These are phyloP conservation scores for Fusarium siculi DNA, from an alignment of 2,329 filamentous ascomycete species.

Conservation along the genomic window DNA sequence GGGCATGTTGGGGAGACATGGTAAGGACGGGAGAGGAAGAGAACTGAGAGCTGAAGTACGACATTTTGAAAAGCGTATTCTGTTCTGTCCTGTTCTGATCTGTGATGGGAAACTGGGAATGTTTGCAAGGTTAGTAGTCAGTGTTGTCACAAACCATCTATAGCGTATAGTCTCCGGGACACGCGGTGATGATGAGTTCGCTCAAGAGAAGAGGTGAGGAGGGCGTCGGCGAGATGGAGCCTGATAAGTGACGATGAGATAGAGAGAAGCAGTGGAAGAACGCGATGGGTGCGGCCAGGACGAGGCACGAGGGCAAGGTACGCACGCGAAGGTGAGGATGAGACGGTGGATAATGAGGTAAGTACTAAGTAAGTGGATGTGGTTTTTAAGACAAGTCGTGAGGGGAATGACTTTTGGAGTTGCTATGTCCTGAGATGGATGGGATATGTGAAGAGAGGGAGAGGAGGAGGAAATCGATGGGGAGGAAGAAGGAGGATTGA, in stretches of 20 bases:
- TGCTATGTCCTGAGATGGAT: slow-evolving; percentile 3
- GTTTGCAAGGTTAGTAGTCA: slow-evolving; percentile 47
- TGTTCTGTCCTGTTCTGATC: slow-evolving; percentile 1
- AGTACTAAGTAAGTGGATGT: not conserved
- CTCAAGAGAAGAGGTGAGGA: slow-evolving; percentile 3
- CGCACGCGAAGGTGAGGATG: slow-evolving; percentile 18
- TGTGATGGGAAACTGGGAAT: slow-evolving; percentile 32
- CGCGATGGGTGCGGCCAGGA: slow-evolving; percentile 12
- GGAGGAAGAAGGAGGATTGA: slow-evolving; percentile 43
- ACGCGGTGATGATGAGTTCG: slow-evolving; percentile 26
- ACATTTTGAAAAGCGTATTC: slow-evolving; percentile 49
- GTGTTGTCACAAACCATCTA: slow-evolving; percentile 48
- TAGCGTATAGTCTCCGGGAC: slow-evolving; percentile 23
- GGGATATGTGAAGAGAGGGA: slow-evolving; percentile 6
- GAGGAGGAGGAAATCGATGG: slow-evolving; percentile 38
- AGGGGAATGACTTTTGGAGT: slow-evolving; percentile 6
- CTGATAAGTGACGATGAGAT: not conserved
- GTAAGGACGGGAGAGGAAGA: slow-evolving; percentile 58
- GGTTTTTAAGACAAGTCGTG: slow-evolving; percentile 6
- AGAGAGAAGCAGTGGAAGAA: slow-evolving; percentile 3
- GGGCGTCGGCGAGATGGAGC: slow-evolving; percentile 1
- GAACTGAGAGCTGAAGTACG: slow-evolving; percentile 56
- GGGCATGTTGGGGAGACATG: slow-evolving; percentile 49
- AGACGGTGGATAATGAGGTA: not conserved
- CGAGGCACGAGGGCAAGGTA: slow-evolving; percentile 24